Percentiles rank a stretch among this genome's conserved stretches.
Conservation (phyloP, 2,329 filamentous ascomycete genomes). For the Teratosphaeria nubilosa region DNA sequence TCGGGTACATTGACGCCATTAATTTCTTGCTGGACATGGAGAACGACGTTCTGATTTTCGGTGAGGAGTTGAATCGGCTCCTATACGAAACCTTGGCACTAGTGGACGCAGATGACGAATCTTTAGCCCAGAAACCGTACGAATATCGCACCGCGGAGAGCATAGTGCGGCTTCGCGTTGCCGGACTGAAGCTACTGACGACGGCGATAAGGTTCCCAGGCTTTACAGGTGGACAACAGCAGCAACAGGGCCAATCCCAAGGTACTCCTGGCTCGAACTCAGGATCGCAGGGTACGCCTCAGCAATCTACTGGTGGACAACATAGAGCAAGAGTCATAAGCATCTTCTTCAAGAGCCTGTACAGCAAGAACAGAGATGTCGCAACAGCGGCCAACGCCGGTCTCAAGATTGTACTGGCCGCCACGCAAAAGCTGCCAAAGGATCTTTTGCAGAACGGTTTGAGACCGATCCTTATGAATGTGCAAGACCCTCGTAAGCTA, state of each 20-base stretch:
- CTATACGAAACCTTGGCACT: conserved; percentile 89
- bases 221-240: conserved; percentile 52
- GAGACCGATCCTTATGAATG: conserved; percentile 87
- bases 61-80: conserved; percentile 80
- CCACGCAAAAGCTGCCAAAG: conserved; percentile 87
- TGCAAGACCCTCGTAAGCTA: conserved; percentile 85
- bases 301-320: conserved; percentile 44
- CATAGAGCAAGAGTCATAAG: conserved; percentile 61
- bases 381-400: conserved; percentile 90
- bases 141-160: conserved; percentile 94
- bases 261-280: conserved; percentile 5
- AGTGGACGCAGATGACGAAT: conserved; percentile 90
- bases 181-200: conserved; percentile 85
- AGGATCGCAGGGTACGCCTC: conserved; percentile 16
- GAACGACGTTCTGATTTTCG: conserved; percentile 79
- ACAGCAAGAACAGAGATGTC: conserved; percentile 83
- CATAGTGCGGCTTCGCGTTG: conserved; percentile 82
- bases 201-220: conserved; percentile 90
- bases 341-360: conserved; percentile 96
- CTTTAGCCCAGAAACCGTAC: conserved; percentile 78
- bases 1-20: conserved; percentile 96
- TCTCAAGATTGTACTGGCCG: conserved; percentile 73
- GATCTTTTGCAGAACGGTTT: conserved; percentile 90
- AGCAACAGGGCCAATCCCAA: not conserved
- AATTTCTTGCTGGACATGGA: conserved; percentile 89